phyloP scores from a whole-genome alignment of 345 rosid species.

The Moricandia moricandioides region DNA sequence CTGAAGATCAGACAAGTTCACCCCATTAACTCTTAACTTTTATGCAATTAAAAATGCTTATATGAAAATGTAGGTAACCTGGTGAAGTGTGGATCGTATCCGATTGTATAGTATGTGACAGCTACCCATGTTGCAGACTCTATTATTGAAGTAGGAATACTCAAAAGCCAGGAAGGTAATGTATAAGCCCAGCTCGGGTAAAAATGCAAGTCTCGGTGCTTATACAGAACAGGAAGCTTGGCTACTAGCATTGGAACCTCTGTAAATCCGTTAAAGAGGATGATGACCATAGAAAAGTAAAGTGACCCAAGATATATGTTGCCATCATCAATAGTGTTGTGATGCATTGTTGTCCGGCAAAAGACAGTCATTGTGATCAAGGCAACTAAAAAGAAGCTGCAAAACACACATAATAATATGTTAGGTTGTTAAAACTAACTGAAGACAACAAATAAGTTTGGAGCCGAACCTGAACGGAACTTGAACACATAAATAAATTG shows the following conservation, averaged over 20 bases:
- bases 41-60: neutral
- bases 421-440: no score
- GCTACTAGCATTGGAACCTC: conserved; percentile 97
- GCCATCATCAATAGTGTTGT: conserved; percentile 77
- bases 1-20: conserved; percentile 47
- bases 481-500: conserved; percentile 86
- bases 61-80: conserved; percentile 42
- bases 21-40: conserved; percentile 5
- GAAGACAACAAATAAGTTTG: neutral
- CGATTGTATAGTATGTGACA: conserved; percentile 78
- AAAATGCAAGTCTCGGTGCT: conserved; percentile 90
- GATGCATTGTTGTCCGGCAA: conserved; percentile 82
- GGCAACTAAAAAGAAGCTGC: conserved; percentile 90
- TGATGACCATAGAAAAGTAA: conserved; percentile 95
- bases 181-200: conserved; percentile 98
- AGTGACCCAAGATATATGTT: conserved; percentile 80
- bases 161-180: conserved; percentile 85
- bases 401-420: no score
- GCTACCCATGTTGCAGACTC: conserved; percentile 98
- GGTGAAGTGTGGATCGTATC: conserved; percentile 76
- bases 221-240: conserved; percentile 94
- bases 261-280: conserved; percentile 96
- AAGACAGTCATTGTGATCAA: conserved; percentile 95
- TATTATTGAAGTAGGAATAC: conserved; percentile 79
- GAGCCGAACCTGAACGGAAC: conserved; percentile 74